Conservation (phyloP, 495 filamentous ascomycete species). For the Penicillium nucicola region DNA sequence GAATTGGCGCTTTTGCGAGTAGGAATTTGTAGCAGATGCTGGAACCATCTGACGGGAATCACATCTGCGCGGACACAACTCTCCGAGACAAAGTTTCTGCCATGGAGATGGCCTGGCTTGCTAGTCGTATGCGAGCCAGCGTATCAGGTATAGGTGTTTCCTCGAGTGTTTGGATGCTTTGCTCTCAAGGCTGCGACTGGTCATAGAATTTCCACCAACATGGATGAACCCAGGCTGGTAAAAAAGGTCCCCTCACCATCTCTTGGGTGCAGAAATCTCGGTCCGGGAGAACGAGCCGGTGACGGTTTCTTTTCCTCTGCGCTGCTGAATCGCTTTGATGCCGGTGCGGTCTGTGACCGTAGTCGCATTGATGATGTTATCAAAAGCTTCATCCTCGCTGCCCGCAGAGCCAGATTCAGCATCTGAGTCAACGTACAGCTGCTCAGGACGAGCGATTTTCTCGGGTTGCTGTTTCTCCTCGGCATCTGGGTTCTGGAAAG, state of each 20-base stretch:
- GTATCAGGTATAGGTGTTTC: too few species aligned
- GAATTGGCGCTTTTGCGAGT: too few species aligned
- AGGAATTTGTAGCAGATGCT: too few species aligned
- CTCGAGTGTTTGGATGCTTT: too few species aligned
- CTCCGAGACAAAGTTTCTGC: too few species aligned
- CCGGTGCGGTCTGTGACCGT: constrained; percentile 81
- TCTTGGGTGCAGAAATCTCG: constrained; percentile 57
- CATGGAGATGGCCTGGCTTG: too few species aligned
- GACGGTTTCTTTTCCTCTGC: constrained; percentile 39
- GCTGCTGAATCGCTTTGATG: constrained; percentile 57
- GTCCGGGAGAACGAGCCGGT: constrained; percentile 63
- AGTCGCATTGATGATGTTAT: constrained; percentile 87
- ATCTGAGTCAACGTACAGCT: constrained; percentile 60
- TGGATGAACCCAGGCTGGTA: background rate
- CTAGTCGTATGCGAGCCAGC: too few species aligned
- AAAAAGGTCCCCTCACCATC: constrained; percentile 39
- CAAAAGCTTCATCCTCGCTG: constrained; percentile 70
- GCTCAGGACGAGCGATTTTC: constrained; percentile 51
- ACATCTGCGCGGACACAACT: too few species aligned
- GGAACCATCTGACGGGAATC: too few species aligned
- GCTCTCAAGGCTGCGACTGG: too few species aligned
- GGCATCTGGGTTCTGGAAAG: constrained; percentile 65
- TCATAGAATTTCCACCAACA: too few species aligned
- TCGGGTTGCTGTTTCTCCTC: constrained; percentile 52
- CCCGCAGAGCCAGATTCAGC: constrained; percentile 70